Evolutionary conservation across 208 protist species (phyloP).

Genomic region (Wallacemonas sp.): DNA sequence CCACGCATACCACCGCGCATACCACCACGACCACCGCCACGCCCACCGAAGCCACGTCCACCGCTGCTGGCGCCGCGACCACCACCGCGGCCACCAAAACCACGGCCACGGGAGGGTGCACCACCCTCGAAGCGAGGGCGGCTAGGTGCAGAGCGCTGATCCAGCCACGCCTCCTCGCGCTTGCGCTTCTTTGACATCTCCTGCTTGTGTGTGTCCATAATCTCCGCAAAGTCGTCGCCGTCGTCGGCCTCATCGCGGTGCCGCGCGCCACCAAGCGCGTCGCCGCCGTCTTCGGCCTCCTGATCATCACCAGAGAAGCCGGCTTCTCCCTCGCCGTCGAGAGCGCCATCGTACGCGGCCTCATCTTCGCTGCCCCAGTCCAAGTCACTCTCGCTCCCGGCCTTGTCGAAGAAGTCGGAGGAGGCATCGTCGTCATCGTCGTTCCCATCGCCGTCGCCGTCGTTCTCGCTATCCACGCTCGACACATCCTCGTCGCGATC

Average conservation of each 20-base stretch:
- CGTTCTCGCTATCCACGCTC: conserved; percentile 20
- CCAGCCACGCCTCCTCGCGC: conserved; percentile 73
- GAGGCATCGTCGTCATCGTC: conserved; percentile 17
- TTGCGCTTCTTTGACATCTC: conserved; percentile 70
- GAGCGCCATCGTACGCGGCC: conserved; percentile 44
- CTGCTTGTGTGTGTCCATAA: conserved; percentile 66
- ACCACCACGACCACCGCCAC: conserved; percentile 25
- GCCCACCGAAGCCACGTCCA: conserved; percentile 12
- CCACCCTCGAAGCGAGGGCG: not conserved
- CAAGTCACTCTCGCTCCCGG: conserved; percentile 51
- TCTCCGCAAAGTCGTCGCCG: conserved; percentile 79
- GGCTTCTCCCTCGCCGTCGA: conserved; percentile 28
- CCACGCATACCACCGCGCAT: not conserved
- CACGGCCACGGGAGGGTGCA: not conserved
- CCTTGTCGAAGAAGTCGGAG: conserved; percentile 42
- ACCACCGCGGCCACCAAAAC: conserved; percentile 15
- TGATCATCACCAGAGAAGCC: conserved; percentile 21
- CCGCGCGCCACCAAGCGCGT: conserved; percentile 38
- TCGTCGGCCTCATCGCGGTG: conserved; percentile 40
- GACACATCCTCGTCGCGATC: conserved; percentile 33
- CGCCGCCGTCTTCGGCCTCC: conserved; percentile 29
- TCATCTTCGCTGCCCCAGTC: conserved; percentile 80
- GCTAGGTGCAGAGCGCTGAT: conserved; percentile 32
- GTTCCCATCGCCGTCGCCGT: conserved; percentile 1
- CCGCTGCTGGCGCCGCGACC: conserved; percentile 11